phyloP scores from a whole-genome alignment of 306 rosid species.

The Oxytropis ochrocephala region DNA sequence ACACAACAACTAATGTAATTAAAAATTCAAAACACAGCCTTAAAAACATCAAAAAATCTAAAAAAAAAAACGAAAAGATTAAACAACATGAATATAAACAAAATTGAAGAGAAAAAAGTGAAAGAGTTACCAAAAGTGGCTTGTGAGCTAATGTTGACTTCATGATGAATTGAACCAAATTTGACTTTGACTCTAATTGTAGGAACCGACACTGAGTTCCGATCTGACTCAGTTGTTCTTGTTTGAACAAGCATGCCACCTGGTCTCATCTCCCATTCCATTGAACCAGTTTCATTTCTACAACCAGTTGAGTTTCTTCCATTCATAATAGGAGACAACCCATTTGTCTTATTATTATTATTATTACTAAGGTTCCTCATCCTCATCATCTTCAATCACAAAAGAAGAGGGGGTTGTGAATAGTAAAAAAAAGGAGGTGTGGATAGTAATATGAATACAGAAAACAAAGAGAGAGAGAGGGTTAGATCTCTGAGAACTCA shows the following conservation, averaged over 20 bases:
- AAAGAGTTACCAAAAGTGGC: constrained; percentile 68
- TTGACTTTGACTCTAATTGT: constrained; percentile 76
- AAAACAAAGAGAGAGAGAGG: neutral
- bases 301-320: constrained; percentile 34
- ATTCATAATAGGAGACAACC: constrained; percentile 26
- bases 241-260: constrained; percentile 98
- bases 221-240: constrained; percentile 57
- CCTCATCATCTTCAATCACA: constrained; percentile 61
- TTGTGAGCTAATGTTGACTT: constrained; percentile 71
- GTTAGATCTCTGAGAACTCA: constrained; percentile 46
- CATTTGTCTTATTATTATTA: constrained; percentile 27
- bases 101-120: neutral
- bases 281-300: constrained; percentile 40
- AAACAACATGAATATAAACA: too few species aligned
- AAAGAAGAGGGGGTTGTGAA: neutral
- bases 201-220: constrained; percentile 53
- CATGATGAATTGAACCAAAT: constrained; percentile 68
- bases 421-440: neutral
- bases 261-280: constrained; percentile 90
- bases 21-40: neutral
- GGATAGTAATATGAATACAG: neutral
- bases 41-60: too few species aligned
- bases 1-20: too few species aligned
- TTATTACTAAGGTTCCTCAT: constrained; percentile 36
- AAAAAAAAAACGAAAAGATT: too few species aligned